Percentiles rank a stretch among this genome's conserved stretches.
phyloP scores from a whole-genome alignment of 108 stramenopile genomes.

The Fragilaria crotonensis region DNA sequence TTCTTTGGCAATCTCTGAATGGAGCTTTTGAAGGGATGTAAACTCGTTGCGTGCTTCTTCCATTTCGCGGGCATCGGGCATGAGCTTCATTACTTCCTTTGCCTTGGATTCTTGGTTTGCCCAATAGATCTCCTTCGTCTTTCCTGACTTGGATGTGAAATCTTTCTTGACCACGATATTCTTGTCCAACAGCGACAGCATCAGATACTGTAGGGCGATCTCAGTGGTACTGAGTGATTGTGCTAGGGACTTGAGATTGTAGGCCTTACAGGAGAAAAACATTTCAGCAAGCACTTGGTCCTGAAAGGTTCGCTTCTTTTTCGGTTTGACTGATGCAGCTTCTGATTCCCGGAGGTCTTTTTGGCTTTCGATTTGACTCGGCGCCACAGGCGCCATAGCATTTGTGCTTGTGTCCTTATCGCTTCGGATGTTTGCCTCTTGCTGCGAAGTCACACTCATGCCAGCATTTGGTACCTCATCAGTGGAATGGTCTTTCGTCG shows the following conservation, averaged over 20 bases:
- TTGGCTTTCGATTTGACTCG: too few species aligned
- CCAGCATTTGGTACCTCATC: too few species aligned
- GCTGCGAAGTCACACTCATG: too few species aligned
- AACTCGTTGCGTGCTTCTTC: slow-evolving; percentile 16
- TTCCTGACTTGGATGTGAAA: slow-evolving; percentile 40
- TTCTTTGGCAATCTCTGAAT: slow-evolving; percentile 19
- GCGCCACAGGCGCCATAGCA: too few species aligned
- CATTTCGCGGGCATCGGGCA: slow-evolving; percentile 35
- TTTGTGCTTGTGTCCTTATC: too few species aligned
- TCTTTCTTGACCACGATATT: slow-evolving; percentile 55
- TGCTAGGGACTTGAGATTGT: slow-evolving; percentile 59
- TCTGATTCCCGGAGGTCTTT: too few species aligned
- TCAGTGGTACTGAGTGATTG: slow-evolving; percentile 50
- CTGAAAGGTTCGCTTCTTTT: slow-evolving; percentile 62
- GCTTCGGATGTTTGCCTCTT: too few species aligned
- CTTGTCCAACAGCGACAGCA: slow-evolving; percentile 67
- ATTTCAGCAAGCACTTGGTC: slow-evolving; percentile 59
- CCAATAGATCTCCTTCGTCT: slow-evolving; percentile 64
- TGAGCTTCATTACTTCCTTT: slow-evolving; percentile 21
- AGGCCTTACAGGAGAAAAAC: slow-evolving; percentile 60
- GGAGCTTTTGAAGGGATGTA: slow-evolving; percentile 14
- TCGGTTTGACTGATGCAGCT: too few species aligned
- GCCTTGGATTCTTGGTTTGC: slow-evolving; percentile 32
- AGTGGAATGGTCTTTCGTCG: too few species aligned
- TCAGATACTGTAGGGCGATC: slow-evolving; percentile 45